Conservation (phyloP, 805 yeast species). For the Candida boleticola region DNA sequence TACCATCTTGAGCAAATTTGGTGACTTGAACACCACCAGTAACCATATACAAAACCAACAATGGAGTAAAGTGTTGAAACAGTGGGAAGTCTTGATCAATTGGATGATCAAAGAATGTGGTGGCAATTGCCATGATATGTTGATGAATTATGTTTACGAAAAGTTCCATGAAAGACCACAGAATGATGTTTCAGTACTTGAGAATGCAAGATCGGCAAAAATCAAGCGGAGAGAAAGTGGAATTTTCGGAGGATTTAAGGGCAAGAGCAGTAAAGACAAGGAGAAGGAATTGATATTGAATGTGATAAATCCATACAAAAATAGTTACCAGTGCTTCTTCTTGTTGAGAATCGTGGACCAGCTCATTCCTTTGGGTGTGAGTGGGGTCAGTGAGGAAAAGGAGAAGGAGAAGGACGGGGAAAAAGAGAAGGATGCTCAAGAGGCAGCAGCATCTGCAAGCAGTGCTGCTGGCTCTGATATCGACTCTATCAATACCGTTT, state of each 20-base stretch:
- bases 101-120: constrained; percentile 37
- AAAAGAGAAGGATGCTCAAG: constrained; percentile 5
- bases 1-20: constrained; percentile 27
- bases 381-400: constrained; percentile 18
- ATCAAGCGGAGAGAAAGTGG: constrained; percentile 21
- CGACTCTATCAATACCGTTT: constrained; percentile 4
- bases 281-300: constrained; percentile 16
- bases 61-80: constrained; percentile 30
- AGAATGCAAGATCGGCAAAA: constrained; percentile 2
- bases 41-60: constrained; percentile 30
- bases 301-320: constrained; percentile 28
- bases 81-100: constrained; percentile 28
- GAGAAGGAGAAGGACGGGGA: constrained; percentile 7
- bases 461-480: constrained; percentile 8
- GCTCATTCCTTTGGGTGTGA: constrained; percentile 36
- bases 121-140: constrained; percentile 33
- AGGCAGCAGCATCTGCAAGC: constrained; percentile 2
- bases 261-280: constrained; percentile 15
- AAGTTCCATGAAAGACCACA: constrained; percentile 19
- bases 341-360: constrained; percentile 28
- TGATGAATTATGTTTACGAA: constrained; percentile 27
- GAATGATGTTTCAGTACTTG: background rate
- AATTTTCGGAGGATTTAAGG: constrained; percentile 24
- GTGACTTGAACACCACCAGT: constrained; percentile 16
- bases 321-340: constrained; percentile 33